Evolutionary conservation across 2,329 filamentous ascomycete genomes (phyloP), one percentile per base, ranked within the genome.

Genomic region (Lasiodiplodia sp.): DNA sequence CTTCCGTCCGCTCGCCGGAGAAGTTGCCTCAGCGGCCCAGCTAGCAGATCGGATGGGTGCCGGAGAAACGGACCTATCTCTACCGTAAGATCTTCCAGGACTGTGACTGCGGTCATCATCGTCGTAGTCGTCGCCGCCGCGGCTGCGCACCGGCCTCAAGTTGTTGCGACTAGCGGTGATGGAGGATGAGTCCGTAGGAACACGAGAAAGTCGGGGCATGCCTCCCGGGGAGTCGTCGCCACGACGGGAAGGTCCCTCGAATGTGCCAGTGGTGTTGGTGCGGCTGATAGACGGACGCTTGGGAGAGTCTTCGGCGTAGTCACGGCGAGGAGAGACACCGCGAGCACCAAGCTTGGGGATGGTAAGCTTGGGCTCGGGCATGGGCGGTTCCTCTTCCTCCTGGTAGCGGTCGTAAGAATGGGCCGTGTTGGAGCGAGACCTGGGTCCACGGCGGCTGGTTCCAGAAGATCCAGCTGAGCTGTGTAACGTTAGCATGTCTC

Each of bases 351-450:
- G 72, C 73, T 74, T 80, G 69, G 70, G 79, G 71, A 74, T 82
- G 77, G 75, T 75, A 76, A 82, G 81, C 72, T 88, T 85, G 55
- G 81, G 78, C 62, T 86, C 83, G 31, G 85, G 82, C 25, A 80
- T 79, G 21, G 82, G 79, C 25, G 85, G 81, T 71, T 89, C 87
- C 72, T 88, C 86, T 67, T 83, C 82, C 8, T 84, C 81, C 68
- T 85, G 85, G 77, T 86, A 87, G 70, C 88, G 86, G 69, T 90
- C 87, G 69, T 88, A 89, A 34, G 88, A 88, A 75, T 89, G 86
- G 25, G 88, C 87, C 14, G 88, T 91, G 74, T 87, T 89, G 56
- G 88, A 88, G 64, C 89, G 85, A 69, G 88, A 86, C 70, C 88
- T 84, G 18, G 80, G 78, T 38, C 79, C 78, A 56, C 83, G 85